These are phyloP conservation scores for Leccinum fuscescens DNA, from an alignment of 1,284 basidiomycete genomes.

Conservation along the genomic window DNA sequence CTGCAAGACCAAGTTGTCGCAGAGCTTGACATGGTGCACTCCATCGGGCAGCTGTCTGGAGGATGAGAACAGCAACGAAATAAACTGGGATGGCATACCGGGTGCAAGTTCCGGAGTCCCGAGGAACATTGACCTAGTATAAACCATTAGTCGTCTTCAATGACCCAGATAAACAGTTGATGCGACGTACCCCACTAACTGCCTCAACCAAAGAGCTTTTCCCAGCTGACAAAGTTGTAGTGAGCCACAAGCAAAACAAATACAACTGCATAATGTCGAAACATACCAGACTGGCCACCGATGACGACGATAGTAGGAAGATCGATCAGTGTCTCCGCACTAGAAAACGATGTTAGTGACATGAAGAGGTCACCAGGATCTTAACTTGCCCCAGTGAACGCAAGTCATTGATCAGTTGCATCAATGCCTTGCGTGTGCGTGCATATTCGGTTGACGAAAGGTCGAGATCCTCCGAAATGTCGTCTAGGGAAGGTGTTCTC, in stretches of 20 bases:
- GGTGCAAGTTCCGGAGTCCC: slow-evolving; percentile 60
- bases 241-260: slow-evolving; percentile 3
- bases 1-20: slow-evolving; percentile 48
- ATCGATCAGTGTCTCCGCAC: slow-evolving; percentile 43
- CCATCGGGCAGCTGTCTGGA: slow-evolving; percentile 51
- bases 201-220: slow-evolving; percentile 62
- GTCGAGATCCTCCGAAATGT: slow-evolving; percentile 13
- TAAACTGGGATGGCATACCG: slow-evolving; percentile 35
- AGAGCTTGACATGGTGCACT: slow-evolving; percentile 48
- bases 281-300: slow-evolving; percentile 58
- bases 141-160: neutral
- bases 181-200: slow-evolving; percentile 47
- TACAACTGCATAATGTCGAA: neutral
- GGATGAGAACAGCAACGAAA: neutral
- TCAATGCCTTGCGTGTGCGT: slow-evolving; percentile 42
- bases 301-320: slow-evolving; percentile 56
- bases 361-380: neutral
- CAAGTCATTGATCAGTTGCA: slow-evolving; percentile 46
- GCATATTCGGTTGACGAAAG: slow-evolving; percentile 44
- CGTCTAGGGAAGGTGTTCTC: slow-evolving; percentile 11
- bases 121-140: slow-evolving; percentile 53
- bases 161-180: neutral
- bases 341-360: slow-evolving; percentile 18
- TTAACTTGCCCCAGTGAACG: slow-evolving; percentile 43
- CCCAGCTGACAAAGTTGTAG: slow-evolving; percentile 40